These are phyloP conservation scores for Arthrobotrys sphaeroides DNA, from an alignment of 2,329 filamentous ascomycete genomes.

Conservation along the genomic window DNA sequence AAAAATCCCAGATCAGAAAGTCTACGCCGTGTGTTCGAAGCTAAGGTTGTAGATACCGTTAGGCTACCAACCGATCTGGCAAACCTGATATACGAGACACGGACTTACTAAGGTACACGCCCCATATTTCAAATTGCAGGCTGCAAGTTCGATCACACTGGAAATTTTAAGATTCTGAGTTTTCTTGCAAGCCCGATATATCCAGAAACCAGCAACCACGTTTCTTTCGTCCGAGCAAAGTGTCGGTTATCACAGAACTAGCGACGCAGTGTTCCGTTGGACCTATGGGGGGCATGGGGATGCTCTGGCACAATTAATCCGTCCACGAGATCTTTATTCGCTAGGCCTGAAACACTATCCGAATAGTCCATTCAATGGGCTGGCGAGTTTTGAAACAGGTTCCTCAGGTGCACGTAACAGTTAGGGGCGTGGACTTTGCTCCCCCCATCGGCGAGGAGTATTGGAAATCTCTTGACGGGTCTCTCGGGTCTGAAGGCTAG, in stretches of 20 bases:
- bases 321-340: conserved; percentile 24
- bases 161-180: background rate
- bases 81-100: conserved; percentile 20
- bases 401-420: conserved; percentile 9
- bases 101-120: conserved; percentile 8
- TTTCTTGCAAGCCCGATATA: background rate
- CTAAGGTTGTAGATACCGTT: conserved; percentile 2
- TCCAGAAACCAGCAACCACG: conserved; percentile 44
- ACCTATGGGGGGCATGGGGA: background rate
- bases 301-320: conserved; percentile 15
- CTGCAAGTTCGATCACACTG: conserved; percentile 13
- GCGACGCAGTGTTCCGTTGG: conserved; percentile 1
- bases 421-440: conserved; percentile 16
- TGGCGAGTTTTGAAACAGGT: conserved; percentile 35
- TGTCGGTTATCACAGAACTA: conserved; percentile 32
- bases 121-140: conserved; percentile 5
- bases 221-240: conserved; percentile 22
- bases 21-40: background rate
- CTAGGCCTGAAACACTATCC: conserved; percentile 29
- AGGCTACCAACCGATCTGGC: conserved; percentile 5
- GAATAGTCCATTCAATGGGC: conserved; percentile 6
- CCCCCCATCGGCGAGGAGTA: conserved; percentile 25
- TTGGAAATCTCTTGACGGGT: too few relatives aligned
- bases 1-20: conserved; percentile 16
- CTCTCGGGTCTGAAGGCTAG: conserved; percentile 24